phyloP scores from a whole-genome alignment of 257 asterid species.

The Solanum paucissectum region DNA sequence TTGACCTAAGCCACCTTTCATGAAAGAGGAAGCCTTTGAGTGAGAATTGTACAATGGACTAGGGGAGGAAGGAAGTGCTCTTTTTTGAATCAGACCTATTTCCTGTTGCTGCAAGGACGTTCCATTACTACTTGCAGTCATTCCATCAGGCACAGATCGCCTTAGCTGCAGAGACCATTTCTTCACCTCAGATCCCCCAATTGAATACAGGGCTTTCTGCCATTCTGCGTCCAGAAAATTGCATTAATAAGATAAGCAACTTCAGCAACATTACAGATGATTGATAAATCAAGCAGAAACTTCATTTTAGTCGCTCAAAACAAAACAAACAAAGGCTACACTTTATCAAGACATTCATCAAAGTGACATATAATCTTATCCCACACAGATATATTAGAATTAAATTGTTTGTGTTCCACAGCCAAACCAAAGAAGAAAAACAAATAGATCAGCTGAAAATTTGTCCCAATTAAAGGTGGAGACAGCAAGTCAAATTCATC shows the following conservation, averaged over 20 bases:
- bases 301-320: neutral
- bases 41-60: slow-evolving; percentile 65
- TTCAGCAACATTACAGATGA: neutral
- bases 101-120: slow-evolving; percentile 81
- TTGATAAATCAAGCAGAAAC: neutral
- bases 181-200: slow-evolving; percentile 93
- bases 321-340: neutral
- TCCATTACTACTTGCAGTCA: slow-evolving; percentile 76
- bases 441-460: neutral
- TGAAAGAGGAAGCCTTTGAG: slow-evolving; percentile 60
- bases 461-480: neutral
- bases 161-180: slow-evolving; percentile 98
- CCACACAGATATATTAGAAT: neutral
- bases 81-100: slow-evolving; percentile 70
- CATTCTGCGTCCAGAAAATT: slow-evolving; percentile 51
- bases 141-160: slow-evolving; percentile 79
- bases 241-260: neutral
- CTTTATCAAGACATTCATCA: neutral
- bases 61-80: slow-evolving; percentile 60
- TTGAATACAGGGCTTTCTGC: slow-evolving; percentile 93
- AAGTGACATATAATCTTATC: neutral
- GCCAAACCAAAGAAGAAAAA: neutral
- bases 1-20: slow-evolving; percentile 77
- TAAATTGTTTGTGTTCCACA: neutral
- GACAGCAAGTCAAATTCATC: neutral